Conservation (phyloP, 495 filamentous ascomycete genomes). For the Penicillium ucsense region DNA sequence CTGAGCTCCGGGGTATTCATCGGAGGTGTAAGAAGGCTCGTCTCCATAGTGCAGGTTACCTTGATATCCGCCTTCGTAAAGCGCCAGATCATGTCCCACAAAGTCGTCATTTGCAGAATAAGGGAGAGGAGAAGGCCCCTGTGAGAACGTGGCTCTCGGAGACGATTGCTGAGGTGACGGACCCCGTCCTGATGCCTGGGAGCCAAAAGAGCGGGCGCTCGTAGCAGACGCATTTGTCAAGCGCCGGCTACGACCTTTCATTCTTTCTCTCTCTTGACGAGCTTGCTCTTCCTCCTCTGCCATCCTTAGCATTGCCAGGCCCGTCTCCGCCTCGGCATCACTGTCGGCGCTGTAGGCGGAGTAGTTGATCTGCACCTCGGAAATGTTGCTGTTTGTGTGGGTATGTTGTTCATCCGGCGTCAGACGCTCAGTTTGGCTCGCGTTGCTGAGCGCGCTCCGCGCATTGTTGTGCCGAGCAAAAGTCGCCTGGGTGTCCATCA, state of each 20-base stretch:
- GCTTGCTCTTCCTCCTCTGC: slow-evolving; percentile 72
- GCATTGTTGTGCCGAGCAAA: slow-evolving; percentile 18
- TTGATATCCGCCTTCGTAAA: slow-evolving; percentile 67
- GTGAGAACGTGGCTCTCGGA: background rate
- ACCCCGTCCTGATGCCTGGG: slow-evolving; percentile 12
- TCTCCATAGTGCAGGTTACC: slow-evolving; percentile 66
- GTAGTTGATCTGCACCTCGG: slow-evolving; percentile 41
- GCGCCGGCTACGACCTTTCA: slow-evolving; percentile 45
- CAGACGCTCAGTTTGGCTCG: slow-evolving; percentile 12
- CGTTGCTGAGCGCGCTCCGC: slow-evolving; percentile 13
- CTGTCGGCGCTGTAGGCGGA: slow-evolving; percentile 62
- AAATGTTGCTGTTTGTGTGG: slow-evolving; percentile 41
- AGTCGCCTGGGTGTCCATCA: slow-evolving; percentile 24
- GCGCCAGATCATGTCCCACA: slow-evolving; percentile 57
- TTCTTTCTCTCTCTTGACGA: slow-evolving; percentile 26
- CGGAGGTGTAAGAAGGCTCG: slow-evolving; percentile 22
- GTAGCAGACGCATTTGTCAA: slow-evolving; percentile 33
- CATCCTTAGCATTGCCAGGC: slow-evolving; percentile 71
- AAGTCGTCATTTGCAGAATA: slow-evolving; percentile 55
- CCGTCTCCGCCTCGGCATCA: slow-evolving; percentile 83
- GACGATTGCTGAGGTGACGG: slow-evolving; percentile 22
- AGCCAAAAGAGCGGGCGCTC: slow-evolving; percentile 22
- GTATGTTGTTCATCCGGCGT: slow-evolving; percentile 37
- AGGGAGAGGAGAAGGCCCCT: slow-evolving; percentile 7
- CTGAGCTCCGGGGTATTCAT: slow-evolving; percentile 13